Conservation (phyloP, 2,329 filamentous ascomycete genomes). For the Seiridium cupressi region DNA sequence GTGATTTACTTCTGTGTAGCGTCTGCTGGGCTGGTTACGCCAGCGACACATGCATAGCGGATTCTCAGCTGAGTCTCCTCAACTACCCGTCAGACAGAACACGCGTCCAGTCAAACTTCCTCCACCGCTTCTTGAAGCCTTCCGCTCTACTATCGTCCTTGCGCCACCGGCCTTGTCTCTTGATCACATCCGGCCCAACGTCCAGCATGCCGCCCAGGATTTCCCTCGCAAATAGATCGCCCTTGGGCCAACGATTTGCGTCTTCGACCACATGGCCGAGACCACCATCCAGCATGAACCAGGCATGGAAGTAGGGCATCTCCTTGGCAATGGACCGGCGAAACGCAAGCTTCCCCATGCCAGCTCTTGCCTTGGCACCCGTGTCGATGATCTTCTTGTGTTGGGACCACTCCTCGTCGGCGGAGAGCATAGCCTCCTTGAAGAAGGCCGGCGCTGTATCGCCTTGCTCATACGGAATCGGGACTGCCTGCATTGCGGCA, state of each 20-base stretch:
- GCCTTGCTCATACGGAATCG: conserved; percentile 87
- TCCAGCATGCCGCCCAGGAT: conserved; percentile 91
- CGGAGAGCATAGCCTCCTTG: conserved; percentile 83
- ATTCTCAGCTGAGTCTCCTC: not conserved
- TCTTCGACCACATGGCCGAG: conserved; percentile 93
- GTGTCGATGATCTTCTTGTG: conserved; percentile 96
- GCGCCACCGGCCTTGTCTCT: conserved; percentile 85
- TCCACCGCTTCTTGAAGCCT: conserved; percentile 80
- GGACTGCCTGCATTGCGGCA: conserved; percentile 81
- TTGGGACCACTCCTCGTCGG: conserved; percentile 93
- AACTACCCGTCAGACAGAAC: conserved; percentile 43
- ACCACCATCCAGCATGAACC: conserved; percentile 91
- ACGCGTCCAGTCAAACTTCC: conserved; percentile 85
- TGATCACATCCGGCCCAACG: conserved; percentile 76
- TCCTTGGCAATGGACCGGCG: conserved; percentile 82
- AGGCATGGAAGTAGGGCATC: conserved; percentile 98
- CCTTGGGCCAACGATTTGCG: conserved; percentile 77
- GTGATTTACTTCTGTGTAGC: too few relatives aligned
- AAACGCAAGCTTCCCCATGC: conserved; percentile 79
- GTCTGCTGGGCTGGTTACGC: too few relatives aligned
- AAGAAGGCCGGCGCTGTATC: conserved; percentile 94
- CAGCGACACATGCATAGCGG: too few relatives aligned
- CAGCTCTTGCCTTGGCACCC: conserved; percentile 59
- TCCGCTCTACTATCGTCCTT: conserved; percentile 69
- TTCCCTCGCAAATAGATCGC: conserved; percentile 90